These are phyloP conservation scores for Amanita thiersii DNA, from an alignment of 768 basidiomycete species.

Conservation along the genomic window DNA sequence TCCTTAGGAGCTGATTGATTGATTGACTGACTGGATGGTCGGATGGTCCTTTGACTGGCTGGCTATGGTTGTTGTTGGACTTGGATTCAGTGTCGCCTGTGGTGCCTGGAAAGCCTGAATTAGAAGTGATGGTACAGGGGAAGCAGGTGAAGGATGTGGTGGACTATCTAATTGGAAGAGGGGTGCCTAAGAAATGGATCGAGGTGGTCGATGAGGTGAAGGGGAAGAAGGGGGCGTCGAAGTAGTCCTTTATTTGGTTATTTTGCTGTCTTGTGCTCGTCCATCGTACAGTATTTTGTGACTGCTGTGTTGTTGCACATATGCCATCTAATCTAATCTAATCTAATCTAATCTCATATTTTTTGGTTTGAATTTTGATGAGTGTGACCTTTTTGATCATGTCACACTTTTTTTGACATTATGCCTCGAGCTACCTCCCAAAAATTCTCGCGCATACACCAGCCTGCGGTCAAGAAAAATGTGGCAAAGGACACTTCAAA, in stretches of 20 bases:
- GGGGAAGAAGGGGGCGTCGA: too few relatives aligned
- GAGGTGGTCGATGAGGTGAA: conserved; percentile 38
- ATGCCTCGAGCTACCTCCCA: conserved; percentile 82
- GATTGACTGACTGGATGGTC: not conserved
- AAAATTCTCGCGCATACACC: conserved; percentile 63
- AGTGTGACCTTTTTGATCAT: too few relatives aligned
- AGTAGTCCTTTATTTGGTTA: too few relatives aligned
- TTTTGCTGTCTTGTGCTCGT: too few relatives aligned
- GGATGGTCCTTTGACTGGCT: too few relatives aligned
- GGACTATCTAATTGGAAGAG: conserved; percentile 58
- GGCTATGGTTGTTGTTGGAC: conserved; percentile 3
- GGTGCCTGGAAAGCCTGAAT: conserved; percentile 48
- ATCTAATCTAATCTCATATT: too few relatives aligned
- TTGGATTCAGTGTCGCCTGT: conserved; percentile 56
- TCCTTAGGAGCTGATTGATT: not conserved
- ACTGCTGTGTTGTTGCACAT: too few relatives aligned
- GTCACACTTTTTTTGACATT: conserved; percentile 4
- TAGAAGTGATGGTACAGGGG: conserved; percentile 81
- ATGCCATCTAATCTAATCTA: too few relatives aligned
- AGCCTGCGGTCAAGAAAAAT: conserved; percentile 47
- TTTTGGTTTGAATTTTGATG: too few relatives aligned
- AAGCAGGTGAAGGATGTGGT: conserved; percentile 63
- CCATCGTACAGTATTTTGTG: too few relatives aligned
- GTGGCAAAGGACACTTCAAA: conserved; percentile 26
- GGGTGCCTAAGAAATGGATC: conserved; percentile 82